Evolutionary conservation across 2,329 filamentous ascomycete species (phyloP).

Genomic region (Diaporthe citrichinensis): DNA sequence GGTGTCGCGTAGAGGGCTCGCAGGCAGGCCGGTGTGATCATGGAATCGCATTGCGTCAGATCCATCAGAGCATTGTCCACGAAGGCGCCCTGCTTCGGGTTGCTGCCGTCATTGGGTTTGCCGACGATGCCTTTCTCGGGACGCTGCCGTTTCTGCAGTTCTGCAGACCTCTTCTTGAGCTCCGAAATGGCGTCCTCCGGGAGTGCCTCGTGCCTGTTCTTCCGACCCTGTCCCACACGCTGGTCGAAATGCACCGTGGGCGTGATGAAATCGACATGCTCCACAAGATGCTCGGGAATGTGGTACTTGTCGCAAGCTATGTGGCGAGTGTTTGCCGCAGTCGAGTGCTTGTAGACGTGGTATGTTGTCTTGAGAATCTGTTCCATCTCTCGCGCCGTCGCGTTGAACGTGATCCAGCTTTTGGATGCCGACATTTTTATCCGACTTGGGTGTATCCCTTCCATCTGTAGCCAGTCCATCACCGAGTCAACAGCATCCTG

Average conservation of each 20-base stretch:
- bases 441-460: conserved; percentile 63
- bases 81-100: conserved; percentile 50
- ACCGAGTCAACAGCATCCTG: conserved; percentile 64
- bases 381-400: conserved; percentile 67
- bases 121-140: conserved; percentile 49
- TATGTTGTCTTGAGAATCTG: conserved; percentile 66
- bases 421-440: conserved; percentile 65
- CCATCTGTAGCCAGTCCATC: conserved; percentile 65
- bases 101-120: conserved; percentile 44
- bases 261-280: conserved; percentile 59
- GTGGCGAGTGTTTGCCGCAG: conserved; percentile 50
- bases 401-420: conserved; percentile 69
- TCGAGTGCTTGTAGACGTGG: conserved; percentile 62
- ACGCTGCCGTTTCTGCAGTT: conserved; percentile 42
- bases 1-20: conserved; percentile 63
- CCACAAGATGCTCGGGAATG: conserved; percentile 52
- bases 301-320: conserved; percentile 59
- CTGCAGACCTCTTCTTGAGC: conserved; percentile 46
- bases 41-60: conserved; percentile 61
- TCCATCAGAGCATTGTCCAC: conserved; percentile 50
- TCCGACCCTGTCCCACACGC: conserved; percentile 47
- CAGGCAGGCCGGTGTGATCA: conserved; percentile 71
- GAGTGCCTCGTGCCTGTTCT: conserved; percentile 45
- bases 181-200: conserved; percentile 45
- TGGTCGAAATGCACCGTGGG: conserved; percentile 57